Evolutionary conservation across 2,329 filamentous ascomycete species (phyloP).

Genomic region (Phialocephala sp.): DNA sequence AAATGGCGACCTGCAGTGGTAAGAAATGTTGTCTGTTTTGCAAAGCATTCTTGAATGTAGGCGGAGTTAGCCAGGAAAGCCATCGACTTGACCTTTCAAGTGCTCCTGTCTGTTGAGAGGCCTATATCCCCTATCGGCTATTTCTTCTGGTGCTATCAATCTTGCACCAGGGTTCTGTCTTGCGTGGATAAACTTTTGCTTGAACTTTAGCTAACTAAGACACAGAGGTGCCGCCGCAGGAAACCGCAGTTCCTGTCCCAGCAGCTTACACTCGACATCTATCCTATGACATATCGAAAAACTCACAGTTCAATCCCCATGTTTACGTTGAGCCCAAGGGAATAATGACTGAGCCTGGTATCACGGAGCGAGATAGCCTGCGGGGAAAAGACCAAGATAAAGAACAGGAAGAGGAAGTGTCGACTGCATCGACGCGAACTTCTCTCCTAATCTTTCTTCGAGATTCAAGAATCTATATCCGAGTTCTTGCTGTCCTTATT

Average conservation of each 20-base stretch:
- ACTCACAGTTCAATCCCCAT: constrained; percentile 9
- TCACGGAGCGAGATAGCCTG: background rate
- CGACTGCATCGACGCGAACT: background rate
- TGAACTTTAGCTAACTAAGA: background rate
- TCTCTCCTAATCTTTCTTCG: constrained; percentile 13
- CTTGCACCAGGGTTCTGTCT: too few species aligned
- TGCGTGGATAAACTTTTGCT: background rate
- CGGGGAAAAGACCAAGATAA: background rate
- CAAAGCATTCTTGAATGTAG: background rate
- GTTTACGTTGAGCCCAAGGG: constrained; percentile 12
- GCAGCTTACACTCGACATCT: constrained; percentile 27
- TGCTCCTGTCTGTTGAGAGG: background rate
- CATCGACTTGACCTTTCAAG: background rate
- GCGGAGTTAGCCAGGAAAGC: background rate
- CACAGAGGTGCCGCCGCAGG: constrained; percentile 9
- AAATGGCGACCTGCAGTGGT: constrained; percentile 12
- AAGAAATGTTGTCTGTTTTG: background rate
- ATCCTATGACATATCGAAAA: constrained; percentile 21
- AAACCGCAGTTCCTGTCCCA: constrained; percentile 19
- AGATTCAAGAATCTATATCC: constrained; percentile 45
- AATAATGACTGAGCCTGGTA: background rate
- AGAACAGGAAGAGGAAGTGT: background rate
- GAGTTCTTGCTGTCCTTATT: constrained; percentile 27
- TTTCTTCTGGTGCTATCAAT: background rate
- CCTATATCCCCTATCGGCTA: background rate